phyloP scores from a whole-genome alignment of 1,284 basidiomycete genomes.

The Wolfiporia cocos region DNA sequence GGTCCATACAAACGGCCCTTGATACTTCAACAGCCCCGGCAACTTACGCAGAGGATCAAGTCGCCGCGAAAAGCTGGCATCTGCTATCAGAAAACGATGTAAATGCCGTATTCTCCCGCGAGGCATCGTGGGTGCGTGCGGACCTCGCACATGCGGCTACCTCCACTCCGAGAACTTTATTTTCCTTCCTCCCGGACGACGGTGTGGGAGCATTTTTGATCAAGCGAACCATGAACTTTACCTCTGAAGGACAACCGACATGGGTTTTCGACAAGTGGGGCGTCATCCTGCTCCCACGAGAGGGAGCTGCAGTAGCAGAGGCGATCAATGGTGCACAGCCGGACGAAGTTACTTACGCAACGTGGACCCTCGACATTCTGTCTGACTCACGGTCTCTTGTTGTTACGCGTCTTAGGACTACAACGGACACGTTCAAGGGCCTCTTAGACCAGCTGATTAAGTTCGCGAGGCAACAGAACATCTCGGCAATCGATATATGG shows the following conservation, averaged over 20 bases:
- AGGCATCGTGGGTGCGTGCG: constrained; percentile 15
- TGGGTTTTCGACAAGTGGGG: constrained; percentile 32
- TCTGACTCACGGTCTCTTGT: constrained; percentile 32
- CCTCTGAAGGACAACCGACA: constrained; percentile 4
- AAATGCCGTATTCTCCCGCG: constrained; percentile 15
- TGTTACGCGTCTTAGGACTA: constrained; percentile 43
- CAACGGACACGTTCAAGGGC: constrained; percentile 28
- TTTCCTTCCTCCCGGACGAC: constrained; percentile 38
- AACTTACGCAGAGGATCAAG: too few species aligned
- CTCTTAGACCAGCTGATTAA: constrained; percentile 34
- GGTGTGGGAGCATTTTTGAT: constrained; percentile 42
- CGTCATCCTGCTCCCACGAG: constrained; percentile 23
- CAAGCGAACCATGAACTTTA: constrained; percentile 17
- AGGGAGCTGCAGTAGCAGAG: constrained; percentile 4
- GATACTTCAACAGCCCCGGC: not conserved
- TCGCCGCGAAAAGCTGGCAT: too few species aligned
- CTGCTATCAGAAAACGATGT: constrained; percentile 18
- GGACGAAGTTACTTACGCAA: constrained; percentile 32
- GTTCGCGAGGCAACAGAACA: constrained; percentile 32
- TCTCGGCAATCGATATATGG: constrained; percentile 50
- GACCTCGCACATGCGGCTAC: constrained; percentile 13
- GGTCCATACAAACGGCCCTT: constrained; percentile 32
- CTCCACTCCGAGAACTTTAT: constrained; percentile 15
- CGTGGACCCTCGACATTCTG: constrained; percentile 46
- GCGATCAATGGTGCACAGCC: not conserved